phyloP scores from a whole-genome alignment of 768 basidiomycete species.

The Pisolithus sp. region DNA sequence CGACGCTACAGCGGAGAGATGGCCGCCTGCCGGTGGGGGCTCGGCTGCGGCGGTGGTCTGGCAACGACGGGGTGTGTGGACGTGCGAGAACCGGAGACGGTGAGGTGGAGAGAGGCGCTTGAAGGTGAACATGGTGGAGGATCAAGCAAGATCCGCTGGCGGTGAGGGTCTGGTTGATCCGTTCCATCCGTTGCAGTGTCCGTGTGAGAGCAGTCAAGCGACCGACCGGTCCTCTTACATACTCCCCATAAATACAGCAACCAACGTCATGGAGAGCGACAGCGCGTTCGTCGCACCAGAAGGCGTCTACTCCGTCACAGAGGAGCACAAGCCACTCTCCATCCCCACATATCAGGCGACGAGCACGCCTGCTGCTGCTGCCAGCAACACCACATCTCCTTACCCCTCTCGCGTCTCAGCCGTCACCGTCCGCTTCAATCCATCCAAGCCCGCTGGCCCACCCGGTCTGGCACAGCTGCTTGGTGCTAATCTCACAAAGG shows the following conservation, averaged over 20 bases:
- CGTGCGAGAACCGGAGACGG: conserved; percentile 2
- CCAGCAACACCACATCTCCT: no score
- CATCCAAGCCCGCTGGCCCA: conserved; percentile 43
- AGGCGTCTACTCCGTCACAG: conserved; percentile 83
- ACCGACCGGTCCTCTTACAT: no score
- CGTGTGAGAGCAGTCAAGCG: no score
- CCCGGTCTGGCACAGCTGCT: conserved; percentile 67
- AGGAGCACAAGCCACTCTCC: conserved; percentile 69
- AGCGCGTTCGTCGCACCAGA: conserved; percentile 84
- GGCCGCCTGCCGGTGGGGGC: conserved; percentile 75
- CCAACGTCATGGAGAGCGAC: conserved; percentile 85
- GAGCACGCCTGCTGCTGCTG: conserved; percentile 28
- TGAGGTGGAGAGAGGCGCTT: neutral
- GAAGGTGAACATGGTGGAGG: conserved; percentile 19
- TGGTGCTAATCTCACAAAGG: conserved; percentile 51
- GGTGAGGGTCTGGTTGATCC: no score
- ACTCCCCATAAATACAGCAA: no score
- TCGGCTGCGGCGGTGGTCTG: conserved; percentile 47
- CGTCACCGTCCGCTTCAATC: conserved; percentile 56
- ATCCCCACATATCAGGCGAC: conserved; percentile 32
- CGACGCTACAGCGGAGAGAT: conserved; percentile 64
- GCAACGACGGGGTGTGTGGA: conserved; percentile 34
- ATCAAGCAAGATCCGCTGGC: conserved; percentile 24
- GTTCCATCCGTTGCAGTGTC: neutral
- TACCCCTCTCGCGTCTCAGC: conserved; percentile 57